phyloP scores from a whole-genome alignment of 2,329 filamentous ascomycete species.

The Cadophora sp. region DNA sequence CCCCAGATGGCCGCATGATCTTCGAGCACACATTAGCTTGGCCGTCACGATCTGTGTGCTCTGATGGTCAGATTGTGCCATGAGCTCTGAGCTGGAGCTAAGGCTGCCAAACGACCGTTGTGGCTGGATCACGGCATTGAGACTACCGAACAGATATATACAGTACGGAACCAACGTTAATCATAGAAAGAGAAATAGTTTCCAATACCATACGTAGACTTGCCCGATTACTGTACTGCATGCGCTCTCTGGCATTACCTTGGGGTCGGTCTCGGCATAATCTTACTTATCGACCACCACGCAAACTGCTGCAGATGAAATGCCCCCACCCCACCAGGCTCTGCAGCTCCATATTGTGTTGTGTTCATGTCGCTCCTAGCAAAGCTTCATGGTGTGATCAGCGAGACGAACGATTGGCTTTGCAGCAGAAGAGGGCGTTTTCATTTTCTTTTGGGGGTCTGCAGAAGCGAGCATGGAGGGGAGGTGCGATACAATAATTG shows the following conservation, averaged over 20 bases:
- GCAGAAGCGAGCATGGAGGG: too few species aligned
- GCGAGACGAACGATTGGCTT: neutral
- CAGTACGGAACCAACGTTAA: too few species aligned
- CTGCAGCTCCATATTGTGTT: conserved; percentile 12
- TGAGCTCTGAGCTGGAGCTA: neutral
- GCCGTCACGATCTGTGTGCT: conserved; percentile 5
- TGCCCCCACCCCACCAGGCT: conserved; percentile 4
- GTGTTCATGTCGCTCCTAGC: conserved; percentile 2
- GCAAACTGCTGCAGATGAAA: neutral
- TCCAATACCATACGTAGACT: neutral
- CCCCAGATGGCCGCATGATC: conserved; percentile 8
- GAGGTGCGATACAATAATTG: neutral
- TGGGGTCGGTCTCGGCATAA: conserved; percentile 6
- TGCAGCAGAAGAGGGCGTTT: neutral
- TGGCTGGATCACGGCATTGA: neutral
- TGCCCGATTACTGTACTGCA: neutral
- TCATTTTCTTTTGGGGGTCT: neutral
- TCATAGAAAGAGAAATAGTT: too few species aligned
- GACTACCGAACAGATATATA: neutral
- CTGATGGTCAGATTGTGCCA: neutral
- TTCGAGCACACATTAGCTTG: conserved; percentile 9
- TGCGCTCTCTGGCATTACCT: neutral
- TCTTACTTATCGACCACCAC: neutral
- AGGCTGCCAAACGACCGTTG: neutral
- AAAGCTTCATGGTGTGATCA: conserved; percentile 9